Percentiles rank a stretch among this genome's conserved stretches.
Evolutionary conservation across 2,329 filamentous ascomycete genomes (phyloP).

Genomic region (Cordyceps tenuipes): DNA sequence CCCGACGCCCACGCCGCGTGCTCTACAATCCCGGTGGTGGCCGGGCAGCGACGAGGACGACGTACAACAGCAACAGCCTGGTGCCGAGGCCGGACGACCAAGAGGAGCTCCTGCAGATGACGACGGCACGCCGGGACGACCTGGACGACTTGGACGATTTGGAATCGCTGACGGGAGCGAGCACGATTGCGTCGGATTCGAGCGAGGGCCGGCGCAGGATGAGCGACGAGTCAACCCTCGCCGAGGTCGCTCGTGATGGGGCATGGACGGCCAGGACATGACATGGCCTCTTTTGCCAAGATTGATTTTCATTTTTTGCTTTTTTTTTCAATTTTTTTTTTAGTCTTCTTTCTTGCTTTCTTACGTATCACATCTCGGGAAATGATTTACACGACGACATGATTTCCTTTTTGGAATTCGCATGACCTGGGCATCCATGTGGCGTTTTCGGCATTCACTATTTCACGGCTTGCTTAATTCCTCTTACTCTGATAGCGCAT

Average conservation of each 20-base stretch:
- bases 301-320: background rate
- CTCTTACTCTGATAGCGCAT: too few species aligned
- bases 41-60: background rate
- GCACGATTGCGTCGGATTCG: conserved; percentile 3
- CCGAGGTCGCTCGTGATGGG: conserved; percentile 5
- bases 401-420: background rate
- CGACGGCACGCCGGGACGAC: background rate
- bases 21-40: background rate
- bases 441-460: background rate
- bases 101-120: background rate
- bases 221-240: conserved; percentile 11
- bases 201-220: background rate
- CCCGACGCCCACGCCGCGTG: conserved; percentile 3
- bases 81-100: background rate
- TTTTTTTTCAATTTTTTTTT: background rate
- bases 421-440: background rate
- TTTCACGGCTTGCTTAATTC: too few species aligned
- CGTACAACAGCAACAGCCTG: background rate
- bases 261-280: conserved; percentile 9
- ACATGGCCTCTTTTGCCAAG: conserved; percentile 3
- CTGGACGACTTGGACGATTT: background rate
- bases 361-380: background rate
- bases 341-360: too few species aligned
- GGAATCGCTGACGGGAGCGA: conserved; percentile 3
- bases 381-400: conserved; percentile 5